Conservation (phyloP, 75 land plant genomes). For the Pinus albicaulis region DNA sequence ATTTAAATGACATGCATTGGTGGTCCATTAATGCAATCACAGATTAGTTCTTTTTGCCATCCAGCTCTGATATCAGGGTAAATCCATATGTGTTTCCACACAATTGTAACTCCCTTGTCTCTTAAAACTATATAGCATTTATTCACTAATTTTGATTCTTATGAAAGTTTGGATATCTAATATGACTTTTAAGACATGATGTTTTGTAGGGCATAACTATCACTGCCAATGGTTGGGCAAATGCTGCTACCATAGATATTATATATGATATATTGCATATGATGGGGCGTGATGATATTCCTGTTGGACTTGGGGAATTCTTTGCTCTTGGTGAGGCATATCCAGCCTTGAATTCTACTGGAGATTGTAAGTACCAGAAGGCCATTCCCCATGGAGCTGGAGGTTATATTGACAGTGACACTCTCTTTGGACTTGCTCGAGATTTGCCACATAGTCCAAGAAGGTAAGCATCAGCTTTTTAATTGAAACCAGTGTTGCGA, state of each 20-base stretch:
- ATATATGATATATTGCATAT: constrained; percentile 86
- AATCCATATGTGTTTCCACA: too few relatives aligned
- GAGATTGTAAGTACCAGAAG: constrained; percentile 66
- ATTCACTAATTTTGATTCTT: not conserved
- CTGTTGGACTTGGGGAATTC: constrained; percentile 72
- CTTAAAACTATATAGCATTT: not conserved
- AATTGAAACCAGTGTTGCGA: too few relatives aligned
- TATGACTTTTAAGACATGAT: not conserved
- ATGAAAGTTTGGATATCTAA: not conserved
- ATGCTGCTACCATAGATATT: constrained; percentile 80
- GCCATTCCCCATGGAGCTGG: constrained; percentile 79
- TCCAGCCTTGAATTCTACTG: constrained; percentile 30
- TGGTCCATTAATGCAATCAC: too few relatives aligned
- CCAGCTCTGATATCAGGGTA: too few relatives aligned
- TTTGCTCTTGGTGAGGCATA: constrained; percentile 56
- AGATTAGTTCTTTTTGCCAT: too few relatives aligned
- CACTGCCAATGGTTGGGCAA: constrained; percentile 81
- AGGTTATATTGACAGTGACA: constrained; percentile 79
- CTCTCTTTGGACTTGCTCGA: constrained; percentile 81
- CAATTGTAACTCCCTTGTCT: not conserved
- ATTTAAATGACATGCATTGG: too few relatives aligned
- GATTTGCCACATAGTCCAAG: constrained; percentile 72
- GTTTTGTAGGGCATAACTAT: constrained; percentile 59
- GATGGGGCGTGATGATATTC: constrained; percentile 95
- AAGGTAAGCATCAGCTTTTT: constrained; percentile 37